phyloP scores from a whole-genome alignment of 768 basidiomycete genomes.

The Phanerochaete carnosa region DNA sequence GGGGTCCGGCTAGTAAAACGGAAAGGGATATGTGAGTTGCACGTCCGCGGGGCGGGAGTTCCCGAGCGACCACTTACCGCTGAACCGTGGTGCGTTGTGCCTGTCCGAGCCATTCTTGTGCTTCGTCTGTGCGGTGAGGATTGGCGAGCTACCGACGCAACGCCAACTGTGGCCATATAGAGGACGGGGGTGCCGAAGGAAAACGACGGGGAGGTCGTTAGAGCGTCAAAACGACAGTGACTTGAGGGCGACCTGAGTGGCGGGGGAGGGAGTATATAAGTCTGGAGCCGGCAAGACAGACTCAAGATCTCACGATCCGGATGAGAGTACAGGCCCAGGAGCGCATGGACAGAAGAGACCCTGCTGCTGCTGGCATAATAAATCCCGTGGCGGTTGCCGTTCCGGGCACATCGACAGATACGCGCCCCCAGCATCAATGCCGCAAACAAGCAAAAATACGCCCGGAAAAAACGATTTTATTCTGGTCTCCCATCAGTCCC shows the following conservation, averaged over 20 bases:
- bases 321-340: not conserved
- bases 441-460: not conserved
- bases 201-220: constrained; percentile 14
- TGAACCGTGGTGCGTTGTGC: constrained; percentile 11
- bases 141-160: constrained; percentile 24
- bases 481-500: not conserved
- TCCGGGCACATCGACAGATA: not conserved
- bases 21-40: constrained; percentile 3
- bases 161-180: constrained; percentile 26
- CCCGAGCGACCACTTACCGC: constrained; percentile 9
- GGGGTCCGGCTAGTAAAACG: constrained; percentile 39
- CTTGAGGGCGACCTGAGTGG: not conserved
- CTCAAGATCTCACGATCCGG: not conserved
- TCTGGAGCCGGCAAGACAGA: not conserved
- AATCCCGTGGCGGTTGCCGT: not conserved
- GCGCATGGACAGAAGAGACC: not conserved
- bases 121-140: constrained; percentile 26
- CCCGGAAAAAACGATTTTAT: not conserved
- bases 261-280: not conserved
- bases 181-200: constrained; percentile 15
- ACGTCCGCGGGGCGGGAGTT: constrained; percentile 3
- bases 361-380: not conserved
- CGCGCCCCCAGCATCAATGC: not conserved
- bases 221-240: not conserved
- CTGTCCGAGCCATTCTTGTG: constrained; percentile 15